phyloP scores from a whole-genome alignment of 1,284 basidiomycete species.

The Pascua sp. region DNA sequence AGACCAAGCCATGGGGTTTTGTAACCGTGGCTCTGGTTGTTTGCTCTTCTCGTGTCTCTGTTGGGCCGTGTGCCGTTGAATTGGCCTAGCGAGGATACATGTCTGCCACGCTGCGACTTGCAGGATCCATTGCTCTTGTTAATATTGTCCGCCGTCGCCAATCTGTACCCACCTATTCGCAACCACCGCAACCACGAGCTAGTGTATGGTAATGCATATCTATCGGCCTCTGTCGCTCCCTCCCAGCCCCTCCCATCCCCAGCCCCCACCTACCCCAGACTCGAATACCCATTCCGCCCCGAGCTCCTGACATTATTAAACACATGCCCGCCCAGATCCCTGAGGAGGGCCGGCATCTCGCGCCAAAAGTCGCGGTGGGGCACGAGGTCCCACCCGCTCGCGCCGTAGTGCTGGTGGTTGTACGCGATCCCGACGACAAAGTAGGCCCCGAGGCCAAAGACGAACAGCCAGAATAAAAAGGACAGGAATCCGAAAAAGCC shows the following conservation, averaged over 20 bases:
- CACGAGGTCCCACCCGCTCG: conserved; percentile 48
- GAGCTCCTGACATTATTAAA: conserved; percentile 34
- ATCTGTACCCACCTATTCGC: no score
- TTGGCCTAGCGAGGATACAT: no score
- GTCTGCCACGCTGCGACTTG: no score
- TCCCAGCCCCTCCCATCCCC: not conserved
- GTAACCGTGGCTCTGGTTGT: no score
- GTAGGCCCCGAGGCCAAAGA: conserved; percentile 33
- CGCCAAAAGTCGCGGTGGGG: conserved; percentile 52
- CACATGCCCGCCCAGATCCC: conserved; percentile 44
- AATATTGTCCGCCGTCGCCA: no score
- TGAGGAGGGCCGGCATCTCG: conserved; percentile 41
- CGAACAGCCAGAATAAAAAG: conserved; percentile 42
- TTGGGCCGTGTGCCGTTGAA: no score
- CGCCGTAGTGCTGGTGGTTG: conserved; percentile 50
- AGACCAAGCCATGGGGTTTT: no score
- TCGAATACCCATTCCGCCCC: conserved; percentile 38
- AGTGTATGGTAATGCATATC: conserved; percentile 1
- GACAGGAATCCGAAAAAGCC: conserved; percentile 32
- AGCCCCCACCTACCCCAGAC: conserved; percentile 4
- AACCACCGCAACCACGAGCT: not conserved
- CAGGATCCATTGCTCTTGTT: no score
- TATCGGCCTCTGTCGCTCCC: not conserved
- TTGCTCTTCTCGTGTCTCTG: no score
- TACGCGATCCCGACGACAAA: conserved; percentile 49